Evolutionary conservation across 805 yeast genomes (phyloP).

Genomic region (Metschnikowia picachoensis): DNA sequence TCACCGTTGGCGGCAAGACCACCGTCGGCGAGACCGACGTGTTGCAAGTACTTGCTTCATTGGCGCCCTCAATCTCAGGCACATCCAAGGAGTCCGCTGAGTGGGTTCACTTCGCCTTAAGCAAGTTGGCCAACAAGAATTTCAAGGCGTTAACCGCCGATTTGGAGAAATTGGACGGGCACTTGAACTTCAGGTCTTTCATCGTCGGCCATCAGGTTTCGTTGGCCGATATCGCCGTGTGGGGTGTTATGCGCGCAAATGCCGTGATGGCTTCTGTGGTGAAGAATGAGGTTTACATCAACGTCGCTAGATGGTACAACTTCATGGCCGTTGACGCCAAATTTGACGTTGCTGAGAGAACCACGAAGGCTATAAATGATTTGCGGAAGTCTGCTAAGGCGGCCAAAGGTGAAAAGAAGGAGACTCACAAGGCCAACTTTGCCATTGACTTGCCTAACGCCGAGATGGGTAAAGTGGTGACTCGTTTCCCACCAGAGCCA

Average conservation of each 20-base stretch:
- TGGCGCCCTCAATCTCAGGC: constrained; percentile 45
- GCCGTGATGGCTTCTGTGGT: constrained; percentile 88
- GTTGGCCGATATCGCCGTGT: constrained; percentile 78
- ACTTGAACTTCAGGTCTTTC: constrained; percentile 81
- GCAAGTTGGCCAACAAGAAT: constrained; percentile 73
- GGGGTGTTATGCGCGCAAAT: constrained; percentile 94
- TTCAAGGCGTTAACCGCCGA: constrained; percentile 79
- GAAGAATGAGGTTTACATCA: constrained; percentile 78
- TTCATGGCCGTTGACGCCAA: constrained; percentile 56
- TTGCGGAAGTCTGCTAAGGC: constrained; percentile 65
- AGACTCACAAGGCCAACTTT: constrained; percentile 88
- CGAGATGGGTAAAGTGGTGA: constrained; percentile 89
- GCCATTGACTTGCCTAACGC: constrained; percentile 94
- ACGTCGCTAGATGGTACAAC: constrained; percentile 91
- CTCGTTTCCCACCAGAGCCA: constrained; percentile 99
- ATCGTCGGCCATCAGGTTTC: constrained; percentile 64
- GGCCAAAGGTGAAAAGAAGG: constrained; percentile 73
- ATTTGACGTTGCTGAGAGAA: constrained; percentile 65
- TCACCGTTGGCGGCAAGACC: constrained; percentile 42
- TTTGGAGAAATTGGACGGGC: constrained; percentile 76
- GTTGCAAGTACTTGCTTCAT: constrained; percentile 47
- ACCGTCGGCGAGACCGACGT: constrained; percentile 41
- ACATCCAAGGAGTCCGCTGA: constrained; percentile 26
- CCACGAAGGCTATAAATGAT: constrained; percentile 68
- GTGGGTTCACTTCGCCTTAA: constrained; percentile 69